A percentile compares a stretch with the other conserved stretches of the same genome.
phyloP scores from a whole-genome alignment of 1,284 basidiomycete species.

The Lentinula novae-zelandiae region DNA sequence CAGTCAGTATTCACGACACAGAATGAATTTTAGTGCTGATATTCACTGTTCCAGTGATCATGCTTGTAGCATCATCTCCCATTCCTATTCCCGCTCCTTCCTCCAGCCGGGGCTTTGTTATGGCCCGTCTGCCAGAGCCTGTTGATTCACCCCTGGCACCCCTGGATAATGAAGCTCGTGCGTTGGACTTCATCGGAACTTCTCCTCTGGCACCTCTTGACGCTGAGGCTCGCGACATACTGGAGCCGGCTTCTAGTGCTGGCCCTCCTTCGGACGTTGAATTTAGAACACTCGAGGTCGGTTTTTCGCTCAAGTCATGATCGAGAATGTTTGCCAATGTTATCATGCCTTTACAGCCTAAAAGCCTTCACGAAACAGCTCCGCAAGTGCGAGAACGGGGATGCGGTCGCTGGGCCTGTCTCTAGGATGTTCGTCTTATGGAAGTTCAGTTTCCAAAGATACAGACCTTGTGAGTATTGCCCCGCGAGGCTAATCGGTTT shows the following conservation, averaged over 20 bases:
- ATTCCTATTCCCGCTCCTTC: background rate
- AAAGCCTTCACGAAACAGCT: background rate
- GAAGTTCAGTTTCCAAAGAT: background rate
- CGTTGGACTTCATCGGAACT: background rate
- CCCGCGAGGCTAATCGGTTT: background rate
- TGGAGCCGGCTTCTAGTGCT: background rate
- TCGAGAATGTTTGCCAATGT: background rate
- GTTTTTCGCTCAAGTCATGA: background rate
- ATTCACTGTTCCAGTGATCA: background rate
- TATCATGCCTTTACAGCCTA: background rate
- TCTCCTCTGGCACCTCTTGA: background rate
- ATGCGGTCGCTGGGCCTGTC: constrained; percentile 8
- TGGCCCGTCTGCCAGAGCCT: constrained; percentile 5
- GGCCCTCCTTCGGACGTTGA: background rate
- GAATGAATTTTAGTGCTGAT: background rate
- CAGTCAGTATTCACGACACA: background rate
- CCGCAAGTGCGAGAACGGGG: background rate
- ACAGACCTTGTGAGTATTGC: background rate
- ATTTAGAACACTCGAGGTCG: constrained; percentile 1
- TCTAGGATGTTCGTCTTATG: background rate
- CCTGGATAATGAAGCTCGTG: background rate
- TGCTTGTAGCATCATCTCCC: constrained; percentile 3
- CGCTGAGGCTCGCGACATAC: background rate
- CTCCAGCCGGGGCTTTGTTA: background rate
- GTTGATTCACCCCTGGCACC: constrained; percentile 4